These are phyloP conservation scores for Oidiodendron maius DNA, from an alignment of 495 filamentous ascomycete species.

Conservation along the genomic window DNA sequence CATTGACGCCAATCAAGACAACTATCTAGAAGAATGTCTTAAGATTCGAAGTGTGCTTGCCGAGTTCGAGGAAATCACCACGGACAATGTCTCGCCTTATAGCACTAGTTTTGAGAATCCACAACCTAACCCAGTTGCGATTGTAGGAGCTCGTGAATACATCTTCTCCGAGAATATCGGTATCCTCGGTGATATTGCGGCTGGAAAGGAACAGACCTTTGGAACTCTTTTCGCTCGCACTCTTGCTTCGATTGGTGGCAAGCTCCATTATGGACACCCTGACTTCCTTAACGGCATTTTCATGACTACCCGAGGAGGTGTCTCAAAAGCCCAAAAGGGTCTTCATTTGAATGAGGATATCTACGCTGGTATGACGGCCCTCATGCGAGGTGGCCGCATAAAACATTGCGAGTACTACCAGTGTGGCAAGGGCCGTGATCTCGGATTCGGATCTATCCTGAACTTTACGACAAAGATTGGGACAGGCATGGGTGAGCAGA, in stretches of 20 bases:
- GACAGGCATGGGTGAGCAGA: constrained; percentile 99
- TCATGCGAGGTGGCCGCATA: constrained; percentile 92
- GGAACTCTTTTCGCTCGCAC: constrained; percentile 98
- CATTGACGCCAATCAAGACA: constrained; percentile 99
- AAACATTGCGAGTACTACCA: constrained; percentile 99
- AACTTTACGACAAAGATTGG: constrained; percentile 99
- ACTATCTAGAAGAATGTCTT: constrained; percentile 97
- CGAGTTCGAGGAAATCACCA: constrained; percentile 98
- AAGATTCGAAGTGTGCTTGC: constrained; percentile 98
- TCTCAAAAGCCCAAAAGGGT: constrained; percentile 98
- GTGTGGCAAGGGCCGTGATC: constrained; percentile 99
- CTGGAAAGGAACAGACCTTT: constrained; percentile 99
- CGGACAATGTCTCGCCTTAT: constrained; percentile 95
- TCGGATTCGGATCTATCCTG: constrained; percentile 97
- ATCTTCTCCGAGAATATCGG: constrained; percentile 99
- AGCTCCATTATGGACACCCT: constrained; percentile 97
- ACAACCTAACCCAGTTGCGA: constrained; percentile 75
- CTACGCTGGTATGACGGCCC: constrained; percentile 96
- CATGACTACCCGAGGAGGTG: constrained; percentile 97
- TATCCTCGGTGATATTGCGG: constrained; percentile 95
- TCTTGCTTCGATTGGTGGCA: constrained; percentile 92
- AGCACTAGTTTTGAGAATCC: constrained; percentile 79
- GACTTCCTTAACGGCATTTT: constrained; percentile 99
- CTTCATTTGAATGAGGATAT: constrained; percentile 99
- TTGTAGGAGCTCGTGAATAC: constrained; percentile 98